A percentile compares a stretch with the other conserved stretches of the same genome.
Evolutionary conservation across 495 filamentous ascomycete genomes (phyloP).

Genomic region (Thermothielavioides terrestris): DNA sequence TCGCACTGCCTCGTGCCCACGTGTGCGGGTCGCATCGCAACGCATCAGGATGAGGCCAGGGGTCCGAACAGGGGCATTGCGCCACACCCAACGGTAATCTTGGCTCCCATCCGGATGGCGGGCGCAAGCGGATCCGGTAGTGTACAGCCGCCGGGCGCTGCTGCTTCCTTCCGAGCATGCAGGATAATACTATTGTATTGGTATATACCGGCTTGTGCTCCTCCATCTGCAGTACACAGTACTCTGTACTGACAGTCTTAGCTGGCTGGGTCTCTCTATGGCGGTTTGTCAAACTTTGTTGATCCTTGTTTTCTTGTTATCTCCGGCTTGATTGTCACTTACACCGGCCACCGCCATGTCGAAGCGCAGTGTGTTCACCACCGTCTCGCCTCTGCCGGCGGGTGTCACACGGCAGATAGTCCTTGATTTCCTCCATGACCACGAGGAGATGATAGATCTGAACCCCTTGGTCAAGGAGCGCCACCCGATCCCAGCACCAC

Average conservation of each 20-base stretch:
- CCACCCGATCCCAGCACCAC: conserved; percentile 52
- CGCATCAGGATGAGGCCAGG: too few relatives aligned
- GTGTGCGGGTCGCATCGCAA: conserved; percentile 4
- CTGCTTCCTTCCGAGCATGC: not conserved
- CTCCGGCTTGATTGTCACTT: conserved; percentile 1
- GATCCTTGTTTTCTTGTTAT: not conserved
- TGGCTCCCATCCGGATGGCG: not conserved
- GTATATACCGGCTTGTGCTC: not conserved
- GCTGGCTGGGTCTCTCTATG: not conserved
- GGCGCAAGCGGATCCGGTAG: not conserved
- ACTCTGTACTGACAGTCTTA: too few relatives aligned
- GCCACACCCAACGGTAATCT: conserved; percentile 6
- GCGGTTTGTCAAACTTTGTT: not conserved
- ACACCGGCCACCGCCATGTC: conserved; percentile 32
- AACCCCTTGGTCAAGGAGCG: conserved; percentile 71
- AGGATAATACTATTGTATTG: not conserved
- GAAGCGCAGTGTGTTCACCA: conserved; percentile 54
- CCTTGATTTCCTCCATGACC: conserved; percentile 60
- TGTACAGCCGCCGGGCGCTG: not conserved
- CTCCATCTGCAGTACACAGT: too few relatives aligned
- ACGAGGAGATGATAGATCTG: conserved; percentile 69
- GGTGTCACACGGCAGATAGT: conserved; percentile 57
- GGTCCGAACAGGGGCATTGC: not conserved
- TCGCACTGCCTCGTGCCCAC: conserved; percentile 3
- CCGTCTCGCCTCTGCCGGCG: conserved; percentile 62